These are phyloP conservation scores for Priceomyces haplophilus DNA, from an alignment of 805 yeast genomes.

Conservation along the genomic window DNA sequence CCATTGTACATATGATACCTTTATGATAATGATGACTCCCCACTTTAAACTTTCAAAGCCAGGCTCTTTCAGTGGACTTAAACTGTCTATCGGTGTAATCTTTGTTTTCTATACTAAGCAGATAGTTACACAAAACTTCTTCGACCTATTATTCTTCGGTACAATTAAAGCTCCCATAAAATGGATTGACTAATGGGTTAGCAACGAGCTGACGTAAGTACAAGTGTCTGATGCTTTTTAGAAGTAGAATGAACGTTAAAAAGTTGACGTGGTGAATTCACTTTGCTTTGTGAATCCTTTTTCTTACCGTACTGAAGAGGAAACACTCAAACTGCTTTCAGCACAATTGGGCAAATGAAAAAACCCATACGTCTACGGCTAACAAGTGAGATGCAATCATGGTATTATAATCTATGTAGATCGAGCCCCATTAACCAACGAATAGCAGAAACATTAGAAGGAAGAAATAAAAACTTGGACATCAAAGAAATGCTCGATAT, in stretches of 20 bases:
- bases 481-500: constrained; percentile 3
- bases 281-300: no score
- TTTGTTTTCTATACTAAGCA: background rate
- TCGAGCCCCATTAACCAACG: constrained; percentile 3
- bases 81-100: background rate
- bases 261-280: no score
- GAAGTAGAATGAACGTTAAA: no score
- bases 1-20: constrained; percentile 22
- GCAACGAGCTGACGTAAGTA: no score
- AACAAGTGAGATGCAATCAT: constrained; percentile 10
- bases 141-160: no score
- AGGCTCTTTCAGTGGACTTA: no score
- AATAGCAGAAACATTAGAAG: constrained; percentile 4
- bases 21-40: background rate
- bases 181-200: no score
- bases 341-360: no score
- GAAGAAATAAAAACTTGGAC: background rate
- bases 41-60: background rate
- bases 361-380: background rate
- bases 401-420: constrained; percentile 10
- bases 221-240: no score
- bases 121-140: background rate
- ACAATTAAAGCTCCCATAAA: no score
- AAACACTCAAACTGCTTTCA: no score
- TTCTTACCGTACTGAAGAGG: no score